Conservation (phyloP, 805 yeast species). For the Wickerhamiella vanderwaltii region DNA sequence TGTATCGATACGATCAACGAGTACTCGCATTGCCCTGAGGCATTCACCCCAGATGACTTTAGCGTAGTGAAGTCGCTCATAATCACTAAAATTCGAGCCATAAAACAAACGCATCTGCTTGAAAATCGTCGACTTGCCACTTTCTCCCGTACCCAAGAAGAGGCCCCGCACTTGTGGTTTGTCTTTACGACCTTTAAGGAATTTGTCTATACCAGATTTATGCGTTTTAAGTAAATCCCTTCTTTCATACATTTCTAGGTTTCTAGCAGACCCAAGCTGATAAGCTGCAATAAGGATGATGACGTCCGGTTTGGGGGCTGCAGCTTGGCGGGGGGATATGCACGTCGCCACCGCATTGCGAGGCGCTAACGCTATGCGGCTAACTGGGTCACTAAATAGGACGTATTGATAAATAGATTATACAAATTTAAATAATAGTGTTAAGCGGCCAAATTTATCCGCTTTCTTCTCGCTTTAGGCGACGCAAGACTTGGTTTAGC, state of each 20-base stretch:
- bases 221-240: not conserved
- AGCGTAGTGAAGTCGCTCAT: constrained; percentile 67
- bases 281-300: no score
- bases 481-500: no score
- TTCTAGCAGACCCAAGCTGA: not conserved
- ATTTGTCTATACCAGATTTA: not conserved
- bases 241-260: not conserved
- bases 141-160: constrained; percentile 73
- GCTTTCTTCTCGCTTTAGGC: no score
- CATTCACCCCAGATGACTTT: constrained; percentile 92
- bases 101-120: constrained; percentile 77
- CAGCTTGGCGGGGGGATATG: no score
- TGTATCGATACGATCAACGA: constrained; percentile 64
- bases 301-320: no score
- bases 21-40: constrained; percentile 65
- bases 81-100: constrained; percentile 68
- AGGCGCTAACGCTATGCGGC: no score
- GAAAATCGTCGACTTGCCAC: constrained; percentile 69
- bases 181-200: not conserved
- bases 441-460: no score
- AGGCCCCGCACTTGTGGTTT: constrained; percentile 32
- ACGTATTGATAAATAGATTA: no score
- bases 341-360: no score
- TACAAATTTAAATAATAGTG: no score
- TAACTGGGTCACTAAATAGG: no score